A percentile compares a stretch with the other conserved stretches of the same genome.
These are phyloP conservation scores for Quercus robur DNA, from an alignment of 306 rosid genomes.

Conservation along the genomic window DNA sequence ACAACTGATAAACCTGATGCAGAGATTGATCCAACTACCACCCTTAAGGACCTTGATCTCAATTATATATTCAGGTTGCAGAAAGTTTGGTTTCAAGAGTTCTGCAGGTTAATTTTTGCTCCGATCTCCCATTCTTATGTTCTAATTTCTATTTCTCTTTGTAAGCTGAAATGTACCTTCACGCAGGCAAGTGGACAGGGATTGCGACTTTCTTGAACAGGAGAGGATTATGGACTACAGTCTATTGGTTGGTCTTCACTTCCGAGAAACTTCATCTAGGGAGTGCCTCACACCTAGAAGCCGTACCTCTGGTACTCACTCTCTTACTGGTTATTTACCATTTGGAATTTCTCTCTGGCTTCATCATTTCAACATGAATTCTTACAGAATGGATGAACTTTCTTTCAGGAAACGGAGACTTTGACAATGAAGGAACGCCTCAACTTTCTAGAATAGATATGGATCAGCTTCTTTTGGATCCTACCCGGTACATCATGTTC, in stretches of 20 bases:
- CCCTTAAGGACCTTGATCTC: conserved; percentile 92
- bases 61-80: conserved; percentile 80
- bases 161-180: conserved; percentile 6
- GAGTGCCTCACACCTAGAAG: conserved; percentile 35
- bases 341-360: not conserved
- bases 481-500: conserved; percentile 46
- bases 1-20: conserved; percentile 69
- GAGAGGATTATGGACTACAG: conserved; percentile 98
- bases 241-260: conserved; percentile 90
- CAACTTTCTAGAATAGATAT: conserved; percentile 41
- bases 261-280: conserved; percentile 44
- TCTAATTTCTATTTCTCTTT: not conserved
- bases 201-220: conserved; percentile 92
- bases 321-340: conserved; percentile 36
- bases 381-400: conserved; percentile 25
- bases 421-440: conserved; percentile 30
- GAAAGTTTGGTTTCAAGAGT: conserved; percentile 80
- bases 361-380: not conserved
- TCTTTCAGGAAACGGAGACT: conserved; percentile 30
- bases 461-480: conserved; percentile 45
- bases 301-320: conserved; percentile 30
- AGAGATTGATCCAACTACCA: conserved; percentile 78
- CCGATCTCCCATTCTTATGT: not conserved
- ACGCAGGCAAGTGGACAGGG: conserved; percentile 89
- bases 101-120: conserved; percentile 54